Base-by-base conservation (phyloP, 768 basidiomycete genomes). In the Serpula lacrymans region DNA sequence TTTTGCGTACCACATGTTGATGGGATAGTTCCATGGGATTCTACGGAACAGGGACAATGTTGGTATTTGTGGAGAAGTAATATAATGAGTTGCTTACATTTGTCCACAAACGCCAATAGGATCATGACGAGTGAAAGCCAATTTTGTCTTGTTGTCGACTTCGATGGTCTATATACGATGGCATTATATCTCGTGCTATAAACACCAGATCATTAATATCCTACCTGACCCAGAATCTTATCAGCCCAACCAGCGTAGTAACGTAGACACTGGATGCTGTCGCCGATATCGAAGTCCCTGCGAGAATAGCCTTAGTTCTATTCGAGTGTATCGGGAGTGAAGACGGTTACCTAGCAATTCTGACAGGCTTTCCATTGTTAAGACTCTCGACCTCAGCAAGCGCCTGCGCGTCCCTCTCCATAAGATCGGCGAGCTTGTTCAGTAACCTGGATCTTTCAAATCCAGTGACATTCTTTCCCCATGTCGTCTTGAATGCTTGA, bases 191-290 rank as follows among this genome's bases (percentile, higher is more conserved):
- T 36, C 16, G 12, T 39, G 26, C 18, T 29, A 45, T 14, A 32
- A 13, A 9, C 17, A 22, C 24, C 21, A 25, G 21, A 24, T n/a
- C 27, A 26, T 14, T 20, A 28, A 35, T 10, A 29, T 13, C 64
- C 50, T 48, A 84, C 85, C 77, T 94, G 81, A 16, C 96, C 95
- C 18, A 74, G 66, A 37, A 96, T 83, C 68, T 97, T 98, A 69
- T 97, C 94, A 7, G 90, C 89, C 87, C 88, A 94, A 17, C 94
- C 94, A 27, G 91, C 94, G 57, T 93, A 96, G 66, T 97, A 96
- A 36, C 89, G 75, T 37, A 91, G 64, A 55, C 87, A 89, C 50
- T 79, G 79, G 14, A 90, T 66, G 45, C 70, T 82, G 55, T 91
- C 88, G 28, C 78, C 80, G 28, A 92, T 84, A 58, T 92, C 88